Percentiles rank a stretch among this genome's conserved stretches.
These are phyloP conservation scores for Aspergillus conjunctus DNA, from an alignment of 495 filamentous ascomycete genomes.

Conservation along the genomic window DNA sequence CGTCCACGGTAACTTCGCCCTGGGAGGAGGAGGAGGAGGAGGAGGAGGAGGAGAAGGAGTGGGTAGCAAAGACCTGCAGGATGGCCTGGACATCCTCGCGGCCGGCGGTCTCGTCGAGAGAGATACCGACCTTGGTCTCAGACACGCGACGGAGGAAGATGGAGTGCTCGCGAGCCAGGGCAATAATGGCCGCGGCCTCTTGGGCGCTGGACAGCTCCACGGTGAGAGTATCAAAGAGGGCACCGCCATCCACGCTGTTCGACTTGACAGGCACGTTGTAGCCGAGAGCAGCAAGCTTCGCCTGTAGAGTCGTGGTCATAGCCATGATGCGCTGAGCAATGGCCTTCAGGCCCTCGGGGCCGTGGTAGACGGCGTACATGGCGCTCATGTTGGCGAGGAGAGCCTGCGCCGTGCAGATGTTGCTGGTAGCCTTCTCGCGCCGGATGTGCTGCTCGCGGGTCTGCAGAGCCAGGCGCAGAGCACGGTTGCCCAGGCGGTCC, in stretches of 20 bases:
- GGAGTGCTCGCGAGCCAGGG: slow-evolving; percentile 49
- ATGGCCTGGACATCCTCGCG: slow-evolving; percentile 62
- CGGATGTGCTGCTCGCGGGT: slow-evolving; percentile 97
- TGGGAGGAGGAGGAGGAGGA: too few species aligned
- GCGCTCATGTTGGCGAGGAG: slow-evolving; percentile 96
- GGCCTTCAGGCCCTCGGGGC: slow-evolving; percentile 77
- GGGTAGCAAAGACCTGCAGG: slow-evolving; percentile 56
- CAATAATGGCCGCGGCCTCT: slow-evolving; percentile 53
- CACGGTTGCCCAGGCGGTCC: slow-evolving; percentile 80
- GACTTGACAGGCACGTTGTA: slow-evolving; percentile 61
- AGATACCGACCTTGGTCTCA: slow-evolving; percentile 62
- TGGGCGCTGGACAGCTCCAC: slow-evolving; percentile 57
- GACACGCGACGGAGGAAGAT: slow-evolving; percentile 70
- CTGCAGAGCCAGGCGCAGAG: slow-evolving; percentile 87
- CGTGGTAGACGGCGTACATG: slow-evolving; percentile 97
- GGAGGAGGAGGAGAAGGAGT: too few species aligned
- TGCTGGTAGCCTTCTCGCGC: slow-evolving; percentile 97
- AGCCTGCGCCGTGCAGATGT: slow-evolving; percentile 97
- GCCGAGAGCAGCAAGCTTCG: slow-evolving; percentile 65
- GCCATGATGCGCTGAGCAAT: slow-evolving; percentile 80
- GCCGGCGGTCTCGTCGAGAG: slow-evolving; percentile 73
- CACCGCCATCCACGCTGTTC: slow-evolving; percentile 53
- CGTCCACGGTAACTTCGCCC: slow-evolving; percentile 43
- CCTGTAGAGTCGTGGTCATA: slow-evolving; percentile 69
- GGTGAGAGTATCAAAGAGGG: slow-evolving; percentile 80